phyloP scores from a whole-genome alignment of 2,329 filamentous ascomycete species.

The Emmonsiellopsis sp. region DNA sequence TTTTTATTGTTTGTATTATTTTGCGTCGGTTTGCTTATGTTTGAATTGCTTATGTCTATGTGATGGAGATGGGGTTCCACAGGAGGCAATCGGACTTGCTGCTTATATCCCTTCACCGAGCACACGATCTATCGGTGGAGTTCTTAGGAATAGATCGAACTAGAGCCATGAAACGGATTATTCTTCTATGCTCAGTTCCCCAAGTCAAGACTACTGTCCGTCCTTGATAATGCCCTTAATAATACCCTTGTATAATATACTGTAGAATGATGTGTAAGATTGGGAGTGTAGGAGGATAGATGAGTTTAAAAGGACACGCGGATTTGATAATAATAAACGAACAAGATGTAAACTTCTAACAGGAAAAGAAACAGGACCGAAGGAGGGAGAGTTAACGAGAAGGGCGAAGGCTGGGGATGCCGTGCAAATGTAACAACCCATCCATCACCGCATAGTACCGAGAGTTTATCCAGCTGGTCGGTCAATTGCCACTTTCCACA shows the following conservation, averaged over 20 bases:
- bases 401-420: not conserved
- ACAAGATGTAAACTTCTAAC: not conserved
- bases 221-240: too few species aligned
- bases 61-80: too few species aligned
- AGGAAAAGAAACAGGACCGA: constrained; percentile 1
- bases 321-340: not conserved
- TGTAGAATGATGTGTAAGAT: too few species aligned
- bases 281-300: not conserved
- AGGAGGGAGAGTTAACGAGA: not conserved
- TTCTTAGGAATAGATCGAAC: not conserved
- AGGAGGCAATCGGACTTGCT: too few species aligned
- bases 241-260: too few species aligned
- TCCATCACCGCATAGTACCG: not conserved
- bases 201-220: too few species aligned
- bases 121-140: not conserved
- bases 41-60: not conserved
- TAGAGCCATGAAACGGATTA: not conserved
- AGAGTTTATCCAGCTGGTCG: not conserved
- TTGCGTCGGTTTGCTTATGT: not conserved
- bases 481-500: not conserved
- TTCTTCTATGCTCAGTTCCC: not conserved
- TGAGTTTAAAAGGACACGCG: not conserved
- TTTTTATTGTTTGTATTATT: not conserved
- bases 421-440: not conserved
- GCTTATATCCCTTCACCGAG: too few species aligned